A percentile compares a stretch with the other conserved stretches of the same genome.
Conservation (phyloP, 2,329 filamentous ascomycete species). For the Parascedosporium putredinis region DNA sequence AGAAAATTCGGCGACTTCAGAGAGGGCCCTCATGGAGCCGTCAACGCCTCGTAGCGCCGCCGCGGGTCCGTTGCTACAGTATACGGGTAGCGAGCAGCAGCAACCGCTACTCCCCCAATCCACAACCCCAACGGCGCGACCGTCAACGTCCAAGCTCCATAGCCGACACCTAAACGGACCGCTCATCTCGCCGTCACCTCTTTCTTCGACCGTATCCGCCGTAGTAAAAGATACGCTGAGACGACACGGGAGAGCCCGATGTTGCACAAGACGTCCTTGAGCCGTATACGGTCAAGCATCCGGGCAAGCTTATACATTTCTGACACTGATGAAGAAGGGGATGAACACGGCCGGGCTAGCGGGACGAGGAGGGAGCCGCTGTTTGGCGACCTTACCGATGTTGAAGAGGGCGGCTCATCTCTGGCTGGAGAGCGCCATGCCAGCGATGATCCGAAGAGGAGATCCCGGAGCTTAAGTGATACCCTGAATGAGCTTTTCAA, state of each 20-base stretch:
- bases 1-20: slow-evolving; percentile 14
- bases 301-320: slow-evolving; percentile 45
- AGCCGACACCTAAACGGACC: slow-evolving; percentile 32
- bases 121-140: background rate
- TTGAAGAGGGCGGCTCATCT: background rate
- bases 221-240: slow-evolving; percentile 46
- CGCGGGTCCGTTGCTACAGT: slow-evolving; percentile 14
- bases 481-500: slow-evolving; percentile 30
- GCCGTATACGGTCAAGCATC: slow-evolving; percentile 38
- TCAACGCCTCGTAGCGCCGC: slow-evolving; percentile 12
- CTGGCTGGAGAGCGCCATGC: background rate
- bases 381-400: slow-evolving; percentile 6
- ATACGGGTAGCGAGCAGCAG: background rate
- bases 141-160: slow-evolving; percentile 17
- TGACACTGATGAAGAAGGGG: slow-evolving; percentile 22
- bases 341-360: background rate
- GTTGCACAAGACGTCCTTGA: slow-evolving; percentile 31
- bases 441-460: slow-evolving; percentile 14
- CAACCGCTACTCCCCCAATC: slow-evolving; percentile 15
- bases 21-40: slow-evolving; percentile 11
- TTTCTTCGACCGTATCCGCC: slow-evolving; percentile 48
- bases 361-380: background rate
- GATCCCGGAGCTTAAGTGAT: slow-evolving; percentile 30
- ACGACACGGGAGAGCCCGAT: slow-evolving; percentile 27
- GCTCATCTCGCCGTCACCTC: slow-evolving; percentile 48